Percentiles rank a stretch among this genome's conserved stretches.
phyloP scores from a whole-genome alignment of 1,139 yeast genomes.

The Kodamaea ohmeri region DNA sequence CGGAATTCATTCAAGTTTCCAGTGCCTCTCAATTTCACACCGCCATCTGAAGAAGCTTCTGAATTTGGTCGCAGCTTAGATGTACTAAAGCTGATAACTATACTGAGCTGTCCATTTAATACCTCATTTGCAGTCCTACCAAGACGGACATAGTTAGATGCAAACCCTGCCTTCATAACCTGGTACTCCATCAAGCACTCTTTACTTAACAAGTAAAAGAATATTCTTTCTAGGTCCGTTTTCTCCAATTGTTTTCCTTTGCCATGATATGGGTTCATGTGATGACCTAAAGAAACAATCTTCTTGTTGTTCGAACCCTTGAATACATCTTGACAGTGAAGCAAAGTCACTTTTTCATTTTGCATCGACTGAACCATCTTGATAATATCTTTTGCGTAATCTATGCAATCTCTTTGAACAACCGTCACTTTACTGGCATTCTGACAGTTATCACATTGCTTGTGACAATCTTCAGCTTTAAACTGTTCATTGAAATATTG shows the following conservation, averaged over 20 bases:
- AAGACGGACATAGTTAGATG: slow-evolving; percentile 65
- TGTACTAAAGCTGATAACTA: slow-evolving; percentile 35
- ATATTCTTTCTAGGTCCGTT: slow-evolving; percentile 74
- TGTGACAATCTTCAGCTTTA: slow-evolving; percentile 61
- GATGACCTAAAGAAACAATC: slow-evolving; percentile 62
- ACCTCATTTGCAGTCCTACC: slow-evolving; percentile 56
- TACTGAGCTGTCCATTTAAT: slow-evolving; percentile 40
- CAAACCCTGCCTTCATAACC: slow-evolving; percentile 75
- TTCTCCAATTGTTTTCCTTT: slow-evolving; percentile 61
- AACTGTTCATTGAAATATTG: slow-evolving; percentile 87
- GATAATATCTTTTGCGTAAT: slow-evolving; percentile 57
- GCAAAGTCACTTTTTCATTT: slow-evolving; percentile 63
- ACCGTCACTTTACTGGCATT: slow-evolving; percentile 39
- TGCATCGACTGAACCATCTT: slow-evolving; percentile 57
- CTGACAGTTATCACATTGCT: slow-evolving; percentile 84
- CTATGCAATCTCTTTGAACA: slow-evolving; percentile 67
- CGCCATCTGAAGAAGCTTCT: slow-evolving; percentile 1
- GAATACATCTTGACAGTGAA: slow-evolving; percentile 80
- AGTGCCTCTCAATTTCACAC: slow-evolving; percentile 5
- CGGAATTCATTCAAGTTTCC: slow-evolving; percentile 16
- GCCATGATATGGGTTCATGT: slow-evolving; percentile 62
- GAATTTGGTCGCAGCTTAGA: slow-evolving; percentile 10
- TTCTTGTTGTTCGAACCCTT: slow-evolving; percentile 70
- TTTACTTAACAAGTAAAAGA: slow-evolving; percentile 70
- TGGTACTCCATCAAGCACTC: slow-evolving; percentile 72